These are phyloP conservation scores for Scorias spongiosa DNA, from an alignment of 2,329 filamentous ascomycete species.

Conservation along the genomic window DNA sequence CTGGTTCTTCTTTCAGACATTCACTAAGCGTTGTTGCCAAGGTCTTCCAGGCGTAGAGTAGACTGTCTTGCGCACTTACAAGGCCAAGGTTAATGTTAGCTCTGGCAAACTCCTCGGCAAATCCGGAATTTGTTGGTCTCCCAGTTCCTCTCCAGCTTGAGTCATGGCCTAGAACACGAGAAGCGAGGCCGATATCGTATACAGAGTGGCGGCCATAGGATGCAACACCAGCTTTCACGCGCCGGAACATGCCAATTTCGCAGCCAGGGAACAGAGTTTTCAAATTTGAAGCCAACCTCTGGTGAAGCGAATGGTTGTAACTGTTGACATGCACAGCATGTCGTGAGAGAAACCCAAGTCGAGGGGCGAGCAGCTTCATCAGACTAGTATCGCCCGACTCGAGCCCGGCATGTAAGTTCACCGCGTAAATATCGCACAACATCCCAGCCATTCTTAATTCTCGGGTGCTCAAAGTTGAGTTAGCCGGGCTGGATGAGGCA, in stretches of 20 bases:
- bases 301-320: constrained; percentile 79
- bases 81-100: constrained; percentile 85
- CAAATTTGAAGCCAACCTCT: constrained; percentile 75
- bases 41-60: constrained; percentile 82
- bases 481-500: constrained; percentile 11
- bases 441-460: constrained; percentile 54
- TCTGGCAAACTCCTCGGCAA: constrained; percentile 64
- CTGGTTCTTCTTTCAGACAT: constrained; percentile 33
- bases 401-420: constrained; percentile 76
- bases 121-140: constrained; percentile 46
- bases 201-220: constrained; percentile 61
- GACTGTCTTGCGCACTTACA: constrained; percentile 75
- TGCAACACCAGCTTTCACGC: constrained; percentile 40
- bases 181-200: constrained; percentile 64
- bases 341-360: constrained; percentile 65
- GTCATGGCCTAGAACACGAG: constrained; percentile 62
- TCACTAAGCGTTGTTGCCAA: constrained; percentile 71
- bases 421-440: constrained; percentile 73
- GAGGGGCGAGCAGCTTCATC: constrained; percentile 55
- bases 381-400: constrained; percentile 56
- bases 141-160: constrained; percentile 53
- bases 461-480: constrained; percentile 15
- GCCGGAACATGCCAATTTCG: constrained; percentile 64
- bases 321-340: constrained; percentile 63
- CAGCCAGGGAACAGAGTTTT: constrained; percentile 55